phyloP scores from a whole-genome alignment of 495 filamentous ascomycete genomes.

The Neurospora terricola region DNA sequence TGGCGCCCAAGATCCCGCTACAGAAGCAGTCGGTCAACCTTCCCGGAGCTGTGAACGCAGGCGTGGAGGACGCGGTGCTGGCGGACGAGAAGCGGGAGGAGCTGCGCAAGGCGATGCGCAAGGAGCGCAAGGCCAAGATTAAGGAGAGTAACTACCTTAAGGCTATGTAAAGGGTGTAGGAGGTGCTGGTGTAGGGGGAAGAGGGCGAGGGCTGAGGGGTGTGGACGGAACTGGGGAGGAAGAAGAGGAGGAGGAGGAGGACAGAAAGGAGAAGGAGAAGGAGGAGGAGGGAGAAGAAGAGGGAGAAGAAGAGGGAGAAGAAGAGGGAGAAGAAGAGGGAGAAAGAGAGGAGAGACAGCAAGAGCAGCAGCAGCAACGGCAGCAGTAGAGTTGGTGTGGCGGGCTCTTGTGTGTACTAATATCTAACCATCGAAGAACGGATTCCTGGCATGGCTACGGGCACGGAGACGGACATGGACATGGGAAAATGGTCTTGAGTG shows the following conservation, averaged over 20 bases:
- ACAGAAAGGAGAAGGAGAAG: background rate
- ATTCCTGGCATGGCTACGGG: background rate
- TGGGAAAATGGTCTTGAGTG: background rate
- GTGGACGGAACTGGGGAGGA: background rate
- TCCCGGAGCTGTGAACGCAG: slow-evolving; percentile 52
- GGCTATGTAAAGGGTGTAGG: slow-evolving; percentile 45
- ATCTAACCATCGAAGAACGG: background rate
- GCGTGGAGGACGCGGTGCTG: slow-evolving; percentile 41
- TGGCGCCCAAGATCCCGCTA: slow-evolving; percentile 66
- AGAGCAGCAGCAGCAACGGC: background rate
- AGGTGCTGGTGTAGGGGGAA: background rate
- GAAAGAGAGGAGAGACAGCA: background rate
- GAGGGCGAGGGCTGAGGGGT: background rate
- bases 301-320: background rate
- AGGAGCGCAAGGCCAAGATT: slow-evolving; percentile 65
- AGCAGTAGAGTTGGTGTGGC: background rate
- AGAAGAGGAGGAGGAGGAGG: background rate
- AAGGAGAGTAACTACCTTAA: slow-evolving; percentile 92
- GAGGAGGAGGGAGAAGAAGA: background rate
- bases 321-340: background rate
- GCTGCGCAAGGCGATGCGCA: slow-evolving; percentile 59
- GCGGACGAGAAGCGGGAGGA: slow-evolving; percentile 51
- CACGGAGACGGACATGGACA: background rate
- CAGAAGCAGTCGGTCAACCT: slow-evolving; percentile 80
- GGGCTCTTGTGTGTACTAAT: background rate